These are phyloP conservation scores for Metschnikowia cerradonensis DNA, from an alignment of 805 yeast genomes.

Conservation along the genomic window DNA sequence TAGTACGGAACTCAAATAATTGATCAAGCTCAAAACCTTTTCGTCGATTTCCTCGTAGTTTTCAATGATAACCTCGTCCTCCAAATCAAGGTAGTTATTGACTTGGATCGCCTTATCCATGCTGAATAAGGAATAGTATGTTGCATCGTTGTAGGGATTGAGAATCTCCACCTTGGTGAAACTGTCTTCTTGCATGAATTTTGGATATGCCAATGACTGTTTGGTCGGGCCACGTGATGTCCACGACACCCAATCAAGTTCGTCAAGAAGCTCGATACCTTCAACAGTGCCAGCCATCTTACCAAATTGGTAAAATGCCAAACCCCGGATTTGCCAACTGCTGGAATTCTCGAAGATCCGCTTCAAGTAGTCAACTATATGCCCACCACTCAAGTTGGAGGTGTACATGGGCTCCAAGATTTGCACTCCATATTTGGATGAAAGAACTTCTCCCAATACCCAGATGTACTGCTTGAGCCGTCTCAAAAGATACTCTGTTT, in stretches of 20 bases:
- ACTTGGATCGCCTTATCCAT: slow-evolving; percentile 8
- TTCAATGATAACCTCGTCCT: slow-evolving; percentile 15
- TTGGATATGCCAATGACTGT: slow-evolving; percentile 15
- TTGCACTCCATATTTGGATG: slow-evolving; percentile 64
- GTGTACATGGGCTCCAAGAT: slow-evolving; percentile 32
- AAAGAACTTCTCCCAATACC: slow-evolving; percentile 83
- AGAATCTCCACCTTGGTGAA: slow-evolving; percentile 11
- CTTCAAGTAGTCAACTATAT: slow-evolving; percentile 47
- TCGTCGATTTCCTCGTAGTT: slow-evolving; percentile 19
- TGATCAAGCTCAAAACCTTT: slow-evolving; percentile 35
- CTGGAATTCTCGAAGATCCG: slow-evolving; percentile 29
- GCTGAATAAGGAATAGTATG: slow-evolving; percentile 14
- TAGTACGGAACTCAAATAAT: slow-evolving; percentile 45
- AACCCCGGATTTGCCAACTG: slow-evolving; percentile 61
- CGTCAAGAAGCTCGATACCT: slow-evolving; percentile 83
- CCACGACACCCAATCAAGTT: slow-evolving; percentile 57
- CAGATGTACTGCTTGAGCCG: slow-evolving; percentile 74
- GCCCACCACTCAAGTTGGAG: slow-evolving; percentile 17
- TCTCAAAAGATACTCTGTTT: slow-evolving; percentile 14
- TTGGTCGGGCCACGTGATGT: not conserved
- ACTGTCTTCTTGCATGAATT: slow-evolving; percentile 12
- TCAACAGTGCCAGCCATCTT: slow-evolving; percentile 66
- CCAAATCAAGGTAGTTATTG: slow-evolving; percentile 9
- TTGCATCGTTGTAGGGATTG: slow-evolving; percentile 15
- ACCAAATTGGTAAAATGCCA: slow-evolving; percentile 76